Evolutionary conservation across 176 grass and related monocot genomes (phyloP).

Genomic region (Oryza rufipogon): DNA sequence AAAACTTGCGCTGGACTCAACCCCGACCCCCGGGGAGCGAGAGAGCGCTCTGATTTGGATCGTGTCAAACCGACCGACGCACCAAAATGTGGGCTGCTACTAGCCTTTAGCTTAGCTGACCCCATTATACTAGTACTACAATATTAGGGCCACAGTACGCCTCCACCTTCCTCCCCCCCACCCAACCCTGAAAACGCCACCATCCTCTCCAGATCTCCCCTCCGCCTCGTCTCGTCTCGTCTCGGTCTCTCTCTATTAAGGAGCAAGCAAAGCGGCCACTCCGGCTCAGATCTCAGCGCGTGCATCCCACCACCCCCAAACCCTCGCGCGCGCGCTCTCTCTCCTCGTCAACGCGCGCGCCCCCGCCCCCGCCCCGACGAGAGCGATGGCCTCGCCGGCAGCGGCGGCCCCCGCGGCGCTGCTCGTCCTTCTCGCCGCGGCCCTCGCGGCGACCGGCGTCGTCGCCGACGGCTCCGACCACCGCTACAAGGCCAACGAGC

Average conservation of each 20-base stretch:
- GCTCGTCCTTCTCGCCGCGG: conserved; percentile 39
- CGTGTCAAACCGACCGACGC: conserved; percentile 55
- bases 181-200: conserved; percentile 43
- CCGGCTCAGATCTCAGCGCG: conserved; percentile 43
- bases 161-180: conserved; percentile 37
- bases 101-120: conserved; percentile 15
- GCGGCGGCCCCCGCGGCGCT: conserved; percentile 49
- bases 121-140: conserved; percentile 18
- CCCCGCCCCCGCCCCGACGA: conserved; percentile 11
- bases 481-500: conserved; percentile 70
- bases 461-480: conserved; percentile 78
- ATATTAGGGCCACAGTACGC: background rate
- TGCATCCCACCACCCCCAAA: conserved; percentile 21
- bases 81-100: conserved; percentile 37
- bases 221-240: background rate
- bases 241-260: conserved; percentile 46
- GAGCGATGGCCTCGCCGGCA: conserved; percentile 58
- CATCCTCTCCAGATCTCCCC: conserved; percentile 33
- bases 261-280: conserved; percentile 39
- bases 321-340: background rate
- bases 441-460: conserved; percentile 65
- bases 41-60: background rate
- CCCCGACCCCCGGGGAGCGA: background rate
- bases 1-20: conserved; percentile 55
- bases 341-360: background rate